phyloP scores from a whole-genome alignment of 2,329 filamentous ascomycete species.

The Helotiales sp. region DNA sequence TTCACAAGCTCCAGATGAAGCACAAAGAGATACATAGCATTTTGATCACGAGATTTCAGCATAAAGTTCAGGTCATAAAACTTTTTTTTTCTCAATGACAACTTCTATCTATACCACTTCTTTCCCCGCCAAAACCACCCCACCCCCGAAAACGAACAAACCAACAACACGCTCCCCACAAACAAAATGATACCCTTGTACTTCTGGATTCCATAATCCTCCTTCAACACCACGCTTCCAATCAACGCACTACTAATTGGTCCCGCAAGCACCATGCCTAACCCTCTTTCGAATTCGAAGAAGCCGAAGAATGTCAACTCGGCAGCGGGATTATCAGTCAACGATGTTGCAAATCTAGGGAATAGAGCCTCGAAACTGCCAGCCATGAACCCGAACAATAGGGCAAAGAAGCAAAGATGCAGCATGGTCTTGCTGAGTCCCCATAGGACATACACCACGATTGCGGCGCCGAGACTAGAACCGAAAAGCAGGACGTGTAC shows the following conservation, averaged over 20 bases:
- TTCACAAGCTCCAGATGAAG: no score
- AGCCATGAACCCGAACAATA: constrained; percentile 56
- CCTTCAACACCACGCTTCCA: background rate
- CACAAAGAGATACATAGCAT: no score
- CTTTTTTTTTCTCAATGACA: background rate
- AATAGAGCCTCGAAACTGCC: constrained; percentile 55
- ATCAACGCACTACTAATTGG: constrained; percentile 21
- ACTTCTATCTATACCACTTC: constrained; percentile 13
- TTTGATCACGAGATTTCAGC: no score
- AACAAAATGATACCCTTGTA: constrained; percentile 17
- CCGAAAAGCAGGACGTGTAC: constrained; percentile 45
- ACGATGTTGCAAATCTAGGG: constrained; percentile 41
- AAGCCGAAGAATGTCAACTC: constrained; percentile 36
- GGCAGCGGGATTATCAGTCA: constrained; percentile 21
- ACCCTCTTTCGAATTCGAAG: constrained; percentile 28
- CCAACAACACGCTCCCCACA: constrained; percentile 10
- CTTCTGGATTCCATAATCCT: constrained; percentile 10
- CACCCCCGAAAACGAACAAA: constrained; percentile 12
- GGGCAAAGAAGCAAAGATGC: constrained; percentile 50
- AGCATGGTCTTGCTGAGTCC: constrained; percentile 48
- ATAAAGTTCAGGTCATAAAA: no score
- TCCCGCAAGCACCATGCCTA: constrained; percentile 27
- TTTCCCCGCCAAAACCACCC: constrained; percentile 10
- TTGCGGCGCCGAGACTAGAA: constrained; percentile 49
- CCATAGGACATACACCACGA: constrained; percentile 54